These are phyloP conservation scores for Adansonia madagascariensis DNA, from an alignment of 441 rosid genomes.

Conservation along the genomic window DNA sequence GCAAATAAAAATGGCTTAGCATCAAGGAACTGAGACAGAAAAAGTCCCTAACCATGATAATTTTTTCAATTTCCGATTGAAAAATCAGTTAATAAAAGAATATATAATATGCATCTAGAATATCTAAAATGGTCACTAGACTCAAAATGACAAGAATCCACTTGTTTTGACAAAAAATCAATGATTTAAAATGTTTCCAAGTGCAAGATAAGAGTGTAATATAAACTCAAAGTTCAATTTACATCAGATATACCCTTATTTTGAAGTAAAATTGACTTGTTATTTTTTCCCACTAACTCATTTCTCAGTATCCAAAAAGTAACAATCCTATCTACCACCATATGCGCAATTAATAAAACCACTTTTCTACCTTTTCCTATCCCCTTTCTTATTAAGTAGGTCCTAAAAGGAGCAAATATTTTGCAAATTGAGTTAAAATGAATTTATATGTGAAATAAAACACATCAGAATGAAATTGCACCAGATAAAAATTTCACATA, in stretches of 20 bases:
- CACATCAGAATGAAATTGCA: slow-evolving; percentile 14
- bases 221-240: slow-evolving; percentile 4
- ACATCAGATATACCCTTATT: slow-evolving; percentile 1
- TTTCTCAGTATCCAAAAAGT: neutral
- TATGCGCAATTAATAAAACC: neutral
- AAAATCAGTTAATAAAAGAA: neutral
- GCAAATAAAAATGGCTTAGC: slow-evolving; percentile 37
- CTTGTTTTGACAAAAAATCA: neutral
- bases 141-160: neutral
- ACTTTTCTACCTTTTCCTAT: neutral
- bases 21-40: slow-evolving; percentile 17
- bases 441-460: neutral
- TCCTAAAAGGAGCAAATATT: neutral
- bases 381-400: neutral
- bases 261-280: neutral
- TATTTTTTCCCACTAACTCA: neutral
- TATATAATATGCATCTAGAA: slow-evolving; percentile 9
- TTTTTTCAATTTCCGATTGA: neutral
- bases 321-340: neutral
- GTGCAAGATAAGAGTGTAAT: neutral
- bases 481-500: neutral
- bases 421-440: neutral
- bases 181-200: neutral
- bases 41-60: neutral
- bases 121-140: neutral